These are phyloP conservation scores for Tylopilus sp. DNA, from an alignment of 768 basidiomycete genomes.

Conservation along the genomic window DNA sequence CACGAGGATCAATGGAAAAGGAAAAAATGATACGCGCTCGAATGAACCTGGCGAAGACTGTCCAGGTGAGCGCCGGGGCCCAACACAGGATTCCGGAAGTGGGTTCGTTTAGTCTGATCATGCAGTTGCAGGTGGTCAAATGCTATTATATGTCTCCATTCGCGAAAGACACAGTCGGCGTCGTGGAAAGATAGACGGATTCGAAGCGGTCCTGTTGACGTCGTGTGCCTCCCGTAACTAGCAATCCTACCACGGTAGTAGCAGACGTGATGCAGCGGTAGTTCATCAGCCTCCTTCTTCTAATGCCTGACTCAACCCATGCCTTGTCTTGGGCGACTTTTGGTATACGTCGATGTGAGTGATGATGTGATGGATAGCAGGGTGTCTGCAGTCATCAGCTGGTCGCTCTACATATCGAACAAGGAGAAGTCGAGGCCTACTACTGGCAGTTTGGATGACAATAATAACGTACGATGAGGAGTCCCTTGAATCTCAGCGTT, in stretches of 20 bases:
- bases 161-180: background rate
- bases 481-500: conserved; percentile 41
- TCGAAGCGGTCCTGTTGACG: conserved; percentile 35
- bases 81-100: conserved; percentile 59
- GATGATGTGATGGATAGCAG: conserved; percentile 63
- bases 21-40: background rate
- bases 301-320: conserved; percentile 39
- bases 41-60: conserved; percentile 53
- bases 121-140: background rate
- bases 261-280: background rate
- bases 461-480: conserved; percentile 40
- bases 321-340: conserved; percentile 45
- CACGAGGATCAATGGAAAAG: background rate
- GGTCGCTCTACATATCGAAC: conserved; percentile 22
- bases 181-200: background rate
- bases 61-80: conserved; percentile 54
- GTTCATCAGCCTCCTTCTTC: conserved; percentile 29
- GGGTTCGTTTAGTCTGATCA: background rate
- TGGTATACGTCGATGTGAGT: conserved; percentile 52
- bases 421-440: background rate
- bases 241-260: conserved; percentile 41
- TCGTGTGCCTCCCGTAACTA: conserved; percentile 40
- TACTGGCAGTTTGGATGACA: background rate
- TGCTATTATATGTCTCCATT: conserved; percentile 32
- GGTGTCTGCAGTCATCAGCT: conserved; percentile 57